Conservation (phyloP, 805 yeast species). For the Saccharomyces eubayanus region DNA sequence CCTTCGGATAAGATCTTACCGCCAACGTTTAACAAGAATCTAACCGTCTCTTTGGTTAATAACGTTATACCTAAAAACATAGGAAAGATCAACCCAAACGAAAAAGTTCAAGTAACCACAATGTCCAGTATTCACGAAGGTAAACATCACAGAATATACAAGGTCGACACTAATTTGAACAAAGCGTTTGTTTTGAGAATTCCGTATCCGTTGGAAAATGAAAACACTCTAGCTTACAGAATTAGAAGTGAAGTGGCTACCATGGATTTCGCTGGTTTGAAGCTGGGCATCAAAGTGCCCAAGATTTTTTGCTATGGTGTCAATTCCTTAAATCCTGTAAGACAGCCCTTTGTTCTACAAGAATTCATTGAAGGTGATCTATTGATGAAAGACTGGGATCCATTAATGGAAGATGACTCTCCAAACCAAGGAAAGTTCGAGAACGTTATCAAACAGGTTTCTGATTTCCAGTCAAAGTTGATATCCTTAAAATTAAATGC, state of each 20-base stretch:
- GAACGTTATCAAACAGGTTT: conserved; percentile 61
- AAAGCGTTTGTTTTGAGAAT: conserved; percentile 68
- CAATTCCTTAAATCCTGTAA: conserved; percentile 51
- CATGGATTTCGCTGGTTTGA: conserved; percentile 64
- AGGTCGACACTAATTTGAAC: conserved; percentile 49
- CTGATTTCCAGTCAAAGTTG: conserved; percentile 53
- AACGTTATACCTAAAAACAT: conserved; percentile 38
- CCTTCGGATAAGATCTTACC: conserved; percentile 22
- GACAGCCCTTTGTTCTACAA: conserved; percentile 70
- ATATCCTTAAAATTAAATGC: conserved; percentile 54
- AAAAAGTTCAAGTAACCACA: conserved; percentile 49
- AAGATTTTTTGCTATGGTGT: conserved; percentile 60
- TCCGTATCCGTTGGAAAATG: conserved; percentile 72
- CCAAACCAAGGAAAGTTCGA: conserved; percentile 43
- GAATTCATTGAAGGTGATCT: conserved; percentile 73
- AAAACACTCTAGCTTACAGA: conserved; percentile 53
- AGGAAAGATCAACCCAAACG: conserved; percentile 39
- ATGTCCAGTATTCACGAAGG: conserved; percentile 88
- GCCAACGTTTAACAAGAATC: conserved; percentile 35
- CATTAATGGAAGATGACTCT: conserved; percentile 55
- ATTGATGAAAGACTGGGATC: conserved; percentile 87
- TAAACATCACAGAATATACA: conserved; percentile 82
- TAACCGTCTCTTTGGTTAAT: conserved; percentile 40
- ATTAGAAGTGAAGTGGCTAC: conserved; percentile 91
- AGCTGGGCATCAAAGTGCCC: conserved; percentile 64